Conservation (phyloP, 2,329 filamentous ascomycete genomes). For the Xylariaceae sp. region DNA sequence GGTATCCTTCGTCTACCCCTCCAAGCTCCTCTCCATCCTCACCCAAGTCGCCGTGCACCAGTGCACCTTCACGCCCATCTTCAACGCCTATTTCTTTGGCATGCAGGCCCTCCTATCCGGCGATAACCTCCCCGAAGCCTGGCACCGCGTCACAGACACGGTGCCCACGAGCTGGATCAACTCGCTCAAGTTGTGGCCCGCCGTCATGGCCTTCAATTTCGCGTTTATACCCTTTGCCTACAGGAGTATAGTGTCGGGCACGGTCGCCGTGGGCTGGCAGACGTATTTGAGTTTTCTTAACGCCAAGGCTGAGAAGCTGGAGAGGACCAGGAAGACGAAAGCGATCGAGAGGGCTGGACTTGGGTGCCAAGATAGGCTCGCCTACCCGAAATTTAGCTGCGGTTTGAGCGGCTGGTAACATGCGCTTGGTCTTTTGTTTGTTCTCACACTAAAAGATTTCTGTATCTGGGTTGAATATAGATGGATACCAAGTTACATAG, state of each 20-base stretch:
- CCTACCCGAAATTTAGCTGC: no score
- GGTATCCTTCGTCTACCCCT: constrained; percentile 78
- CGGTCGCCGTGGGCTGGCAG: constrained; percentile 87
- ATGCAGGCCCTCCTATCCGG: constrained; percentile 74
- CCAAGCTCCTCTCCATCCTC: constrained; percentile 65
- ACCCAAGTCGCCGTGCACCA: constrained; percentile 83
- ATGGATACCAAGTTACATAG: no score
- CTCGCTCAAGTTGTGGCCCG: constrained; percentile 84
- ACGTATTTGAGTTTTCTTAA: constrained; percentile 84
- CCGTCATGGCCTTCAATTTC: constrained; percentile 82
- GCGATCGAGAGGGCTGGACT: not conserved
- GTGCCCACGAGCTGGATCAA: constrained; percentile 76
- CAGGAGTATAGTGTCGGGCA: constrained; percentile 74
- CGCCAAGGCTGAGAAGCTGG: constrained; percentile 63
- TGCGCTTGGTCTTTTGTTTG: no score
- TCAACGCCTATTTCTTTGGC: constrained; percentile 81
- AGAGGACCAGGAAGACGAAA: constrained; percentile 25
- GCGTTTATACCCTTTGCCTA: constrained; percentile 79
- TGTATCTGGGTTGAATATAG: no score
- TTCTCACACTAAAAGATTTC: no score
- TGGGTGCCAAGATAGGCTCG: no score
- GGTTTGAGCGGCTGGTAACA: no score
- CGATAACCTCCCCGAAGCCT: constrained; percentile 60
- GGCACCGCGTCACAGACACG: constrained; percentile 69
- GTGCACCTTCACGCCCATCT: constrained; percentile 73